Evolutionary conservation across 2,329 filamentous ascomycete genomes (phyloP).

Genomic region (Gliomastix tumulicola): DNA sequence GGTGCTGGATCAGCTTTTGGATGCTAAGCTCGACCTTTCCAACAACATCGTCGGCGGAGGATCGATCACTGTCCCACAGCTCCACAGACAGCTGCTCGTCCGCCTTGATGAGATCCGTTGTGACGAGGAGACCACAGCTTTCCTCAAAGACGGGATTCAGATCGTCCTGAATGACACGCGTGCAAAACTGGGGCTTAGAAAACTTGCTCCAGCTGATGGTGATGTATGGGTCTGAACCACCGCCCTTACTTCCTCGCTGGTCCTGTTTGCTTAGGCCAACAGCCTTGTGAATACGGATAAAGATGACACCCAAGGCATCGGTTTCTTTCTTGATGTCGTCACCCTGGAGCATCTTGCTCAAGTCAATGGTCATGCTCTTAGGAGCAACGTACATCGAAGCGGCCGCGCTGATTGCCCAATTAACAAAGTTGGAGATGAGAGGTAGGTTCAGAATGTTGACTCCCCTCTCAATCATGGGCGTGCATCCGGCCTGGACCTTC

Average conservation of each 20-base stretch:
- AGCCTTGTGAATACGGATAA: slow-evolving; percentile 86
- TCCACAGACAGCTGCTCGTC: slow-evolving; percentile 91
- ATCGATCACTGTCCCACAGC: slow-evolving; percentile 92
- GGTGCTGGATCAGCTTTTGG: slow-evolving; percentile 88
- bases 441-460: slow-evolving; percentile 89
- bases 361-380: slow-evolving; percentile 87
- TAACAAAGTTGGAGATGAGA: slow-evolving; percentile 92
- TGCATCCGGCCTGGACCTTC: slow-evolving; percentile 81
- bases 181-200: slow-evolving; percentile 96
- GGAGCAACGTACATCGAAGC: slow-evolving; percentile 89
- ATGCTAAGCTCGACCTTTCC: slow-evolving; percentile 92
- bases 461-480: slow-evolving; percentile 85
- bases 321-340: slow-evolving; percentile 90
- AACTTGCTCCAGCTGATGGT: slow-evolving; percentile 95
- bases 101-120: slow-evolving; percentile 82
- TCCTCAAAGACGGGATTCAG: slow-evolving; percentile 92
- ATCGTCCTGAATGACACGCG: slow-evolving; percentile 89
- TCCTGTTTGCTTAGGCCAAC: slow-evolving; percentile 89
- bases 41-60: slow-evolving; percentile 88
- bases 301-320: slow-evolving; percentile 79
- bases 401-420: slow-evolving; percentile 84
- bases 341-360: slow-evolving; percentile 83
- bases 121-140: slow-evolving; percentile 77
- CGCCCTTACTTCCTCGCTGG: slow-evolving; percentile 68
- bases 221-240: slow-evolving; percentile 92